Evolutionary conservation across 1,139 yeast species (phyloP).

Genomic region (Geotrichum fermentans): DNA sequence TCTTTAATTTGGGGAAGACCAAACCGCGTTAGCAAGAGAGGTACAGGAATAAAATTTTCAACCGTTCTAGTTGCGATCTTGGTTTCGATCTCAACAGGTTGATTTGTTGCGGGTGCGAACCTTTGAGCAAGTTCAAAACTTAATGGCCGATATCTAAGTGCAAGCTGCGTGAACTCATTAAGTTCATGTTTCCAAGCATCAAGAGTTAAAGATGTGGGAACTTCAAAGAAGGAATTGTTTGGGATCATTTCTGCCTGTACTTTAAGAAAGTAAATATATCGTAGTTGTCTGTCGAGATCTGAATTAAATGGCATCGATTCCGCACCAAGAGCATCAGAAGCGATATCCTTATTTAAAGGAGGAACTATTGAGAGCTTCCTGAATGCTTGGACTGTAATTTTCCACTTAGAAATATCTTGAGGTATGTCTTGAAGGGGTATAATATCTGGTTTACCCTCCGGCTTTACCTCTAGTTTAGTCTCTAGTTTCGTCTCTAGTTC

Average conservation of each 20-base stretch:
- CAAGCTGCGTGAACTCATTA: constrained; percentile 5
- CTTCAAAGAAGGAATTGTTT: neutral
- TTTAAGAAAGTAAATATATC: constrained; percentile 4
- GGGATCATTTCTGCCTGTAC: constrained; percentile 1
- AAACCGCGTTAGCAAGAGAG: constrained; percentile 2
- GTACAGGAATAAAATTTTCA: constrained; percentile 4
- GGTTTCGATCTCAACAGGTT: neutral
- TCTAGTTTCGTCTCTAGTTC: neutral
- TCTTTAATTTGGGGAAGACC: constrained; percentile 7
- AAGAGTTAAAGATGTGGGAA: constrained; percentile 3
- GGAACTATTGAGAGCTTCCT: neutral
- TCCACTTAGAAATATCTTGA: neutral
- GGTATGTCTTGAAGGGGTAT: too few species aligned
- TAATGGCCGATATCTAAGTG: constrained; percentile 5
- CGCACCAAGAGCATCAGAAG: neutral
- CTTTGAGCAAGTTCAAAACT: constrained; percentile 9
- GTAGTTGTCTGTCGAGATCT: constrained; percentile 2
- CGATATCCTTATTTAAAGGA: neutral
- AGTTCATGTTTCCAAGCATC: constrained; percentile 4
- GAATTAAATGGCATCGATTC: neutral
- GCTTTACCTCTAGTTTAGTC: neutral
- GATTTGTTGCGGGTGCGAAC: constrained; percentile 6
- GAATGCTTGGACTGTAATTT: neutral
- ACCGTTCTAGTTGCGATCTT: neutral
- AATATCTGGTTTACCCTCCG: too few species aligned